Percentiles rank a stretch among this genome's conserved stretches.
phyloP scores from a whole-genome alignment of 2,329 filamentous ascomycete genomes.

The Talaromyces sp. region DNA sequence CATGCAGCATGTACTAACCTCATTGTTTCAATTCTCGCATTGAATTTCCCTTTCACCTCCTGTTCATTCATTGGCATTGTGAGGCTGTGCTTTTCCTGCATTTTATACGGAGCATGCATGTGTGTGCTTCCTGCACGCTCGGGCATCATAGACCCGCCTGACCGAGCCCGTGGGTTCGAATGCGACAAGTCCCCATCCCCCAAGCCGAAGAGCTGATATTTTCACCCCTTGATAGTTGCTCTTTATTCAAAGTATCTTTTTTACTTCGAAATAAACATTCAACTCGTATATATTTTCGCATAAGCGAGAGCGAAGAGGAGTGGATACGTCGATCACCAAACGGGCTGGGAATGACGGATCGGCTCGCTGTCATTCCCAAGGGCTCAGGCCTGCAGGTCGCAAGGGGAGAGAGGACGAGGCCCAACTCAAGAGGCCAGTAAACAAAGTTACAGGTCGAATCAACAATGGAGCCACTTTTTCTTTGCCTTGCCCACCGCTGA shows the following conservation, averaged over 20 bases:
- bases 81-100: neutral
- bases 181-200: neutral
- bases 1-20: conserved; percentile 7
- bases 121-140: conserved; percentile 1
- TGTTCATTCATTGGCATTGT: neutral
- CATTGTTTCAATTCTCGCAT: neutral
- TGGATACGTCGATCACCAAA: conserved; percentile 26
- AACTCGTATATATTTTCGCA: neutral
- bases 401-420: conserved; percentile 16
- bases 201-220: neutral
- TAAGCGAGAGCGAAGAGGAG: neutral
- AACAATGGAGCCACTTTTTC: conserved; percentile 1
- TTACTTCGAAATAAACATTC: neutral
- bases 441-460: conserved; percentile 15
- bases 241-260: neutral
- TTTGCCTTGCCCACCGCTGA: conserved; percentile 6
- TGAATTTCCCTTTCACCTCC: neutral
- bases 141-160: neutral
- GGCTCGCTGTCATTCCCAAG: conserved; percentile 19
- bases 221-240: neutral
- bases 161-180: neutral
- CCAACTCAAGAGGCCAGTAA: conserved; percentile 1
- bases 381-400: conserved; percentile 14
- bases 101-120: neutral
- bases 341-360: conserved; percentile 18